phyloP scores from a whole-genome alignment of 2,329 filamentous ascomycete species.

The Cladosporium oxysporum region DNA sequence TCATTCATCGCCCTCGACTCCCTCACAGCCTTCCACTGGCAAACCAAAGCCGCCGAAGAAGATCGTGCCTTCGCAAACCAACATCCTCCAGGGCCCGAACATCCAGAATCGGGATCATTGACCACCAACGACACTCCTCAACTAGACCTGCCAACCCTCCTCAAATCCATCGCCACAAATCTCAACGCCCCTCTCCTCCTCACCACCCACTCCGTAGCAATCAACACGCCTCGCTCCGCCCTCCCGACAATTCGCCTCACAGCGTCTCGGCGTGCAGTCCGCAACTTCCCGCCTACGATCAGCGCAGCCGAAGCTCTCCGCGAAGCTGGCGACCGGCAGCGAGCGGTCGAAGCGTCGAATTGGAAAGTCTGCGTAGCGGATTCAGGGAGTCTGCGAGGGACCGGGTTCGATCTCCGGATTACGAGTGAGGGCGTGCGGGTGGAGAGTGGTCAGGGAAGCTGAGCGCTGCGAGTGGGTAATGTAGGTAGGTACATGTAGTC shows the following conservation, averaged over 20 bases:
- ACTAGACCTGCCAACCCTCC: not conserved
- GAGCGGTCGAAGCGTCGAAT: not conserved
- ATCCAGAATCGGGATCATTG: not conserved
- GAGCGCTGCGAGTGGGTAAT: not conserved
- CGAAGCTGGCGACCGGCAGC: conserved; percentile 29
- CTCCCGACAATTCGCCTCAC: conserved; percentile 30
- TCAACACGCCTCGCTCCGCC: conserved; percentile 23
- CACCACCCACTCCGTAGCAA: conserved; percentile 24
- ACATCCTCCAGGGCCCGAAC: conserved; percentile 17
- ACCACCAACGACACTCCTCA: not conserved
- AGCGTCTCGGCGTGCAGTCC: conserved; percentile 37
- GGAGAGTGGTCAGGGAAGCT: not conserved
- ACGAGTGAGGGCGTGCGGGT: conserved; percentile 25
- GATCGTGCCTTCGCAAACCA: conserved; percentile 24
- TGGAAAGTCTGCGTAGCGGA: conserved; percentile 25
- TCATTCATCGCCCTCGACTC: conserved; percentile 57
- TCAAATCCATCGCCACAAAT: conserved; percentile 14
- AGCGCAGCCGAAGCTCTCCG: conserved; percentile 41
- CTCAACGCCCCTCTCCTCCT: conserved; percentile 33
- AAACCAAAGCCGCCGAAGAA: conserved; percentile 48
- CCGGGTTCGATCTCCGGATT: conserved; percentile 31
- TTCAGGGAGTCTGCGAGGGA: conserved; percentile 24
- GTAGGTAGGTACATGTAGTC: not conserved
- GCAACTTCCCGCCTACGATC: conserved; percentile 41
- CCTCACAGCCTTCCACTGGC: conserved; percentile 58